Evolutionary conservation across 192 early-diverging fungal genomes (phyloP).

Genomic region (Linnemannia zychae): DNA sequence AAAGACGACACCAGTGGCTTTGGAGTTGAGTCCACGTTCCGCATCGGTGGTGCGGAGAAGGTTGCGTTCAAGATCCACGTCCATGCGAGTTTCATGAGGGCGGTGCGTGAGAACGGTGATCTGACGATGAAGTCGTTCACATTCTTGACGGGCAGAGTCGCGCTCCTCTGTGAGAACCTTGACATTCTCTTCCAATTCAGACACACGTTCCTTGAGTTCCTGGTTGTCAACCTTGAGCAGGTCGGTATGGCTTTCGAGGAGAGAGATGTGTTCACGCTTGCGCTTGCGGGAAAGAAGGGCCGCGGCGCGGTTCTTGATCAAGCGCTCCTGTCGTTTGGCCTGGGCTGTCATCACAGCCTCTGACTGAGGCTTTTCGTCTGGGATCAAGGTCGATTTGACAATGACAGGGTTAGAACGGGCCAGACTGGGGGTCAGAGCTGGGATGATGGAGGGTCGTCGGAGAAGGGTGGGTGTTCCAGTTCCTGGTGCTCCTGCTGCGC

Average conservation of each 20-base stretch:
- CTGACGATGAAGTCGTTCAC: slow-evolving; percentile 27
- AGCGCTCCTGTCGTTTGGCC: slow-evolving; percentile 85
- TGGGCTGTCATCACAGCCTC: slow-evolving; percentile 59
- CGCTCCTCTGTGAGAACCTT: slow-evolving; percentile 63
- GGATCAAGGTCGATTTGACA: slow-evolving; percentile 49
- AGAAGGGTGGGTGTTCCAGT: background rate
- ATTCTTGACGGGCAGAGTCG: slow-evolving; percentile 53
- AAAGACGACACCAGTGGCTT: slow-evolving; percentile 69
- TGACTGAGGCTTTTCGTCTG: slow-evolving; percentile 53
- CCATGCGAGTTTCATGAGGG: slow-evolving; percentile 33
- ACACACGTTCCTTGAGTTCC: slow-evolving; percentile 67
- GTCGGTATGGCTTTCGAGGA: slow-evolving; percentile 74
- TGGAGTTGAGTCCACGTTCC: slow-evolving; percentile 57
- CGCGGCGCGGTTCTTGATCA: slow-evolving; percentile 94
- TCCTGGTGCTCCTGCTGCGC: slow-evolving; percentile 5
- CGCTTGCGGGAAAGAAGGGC: slow-evolving; percentile 90
- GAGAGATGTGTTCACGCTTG: slow-evolving; percentile 87
- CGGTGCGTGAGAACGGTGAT: slow-evolving; percentile 28
- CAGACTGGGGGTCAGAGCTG: slow-evolving; percentile 45
- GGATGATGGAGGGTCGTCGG: slow-evolving; percentile 57
- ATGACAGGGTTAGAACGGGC: slow-evolving; percentile 49
- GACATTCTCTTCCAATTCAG: slow-evolving; percentile 69
- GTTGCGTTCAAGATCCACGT: slow-evolving; percentile 51
- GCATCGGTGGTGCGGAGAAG: slow-evolving; percentile 24
- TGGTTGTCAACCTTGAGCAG: slow-evolving; percentile 70